Conservation (phyloP, 192 early-diverging fungal species). For the Glomus cerebriforme region DNA sequence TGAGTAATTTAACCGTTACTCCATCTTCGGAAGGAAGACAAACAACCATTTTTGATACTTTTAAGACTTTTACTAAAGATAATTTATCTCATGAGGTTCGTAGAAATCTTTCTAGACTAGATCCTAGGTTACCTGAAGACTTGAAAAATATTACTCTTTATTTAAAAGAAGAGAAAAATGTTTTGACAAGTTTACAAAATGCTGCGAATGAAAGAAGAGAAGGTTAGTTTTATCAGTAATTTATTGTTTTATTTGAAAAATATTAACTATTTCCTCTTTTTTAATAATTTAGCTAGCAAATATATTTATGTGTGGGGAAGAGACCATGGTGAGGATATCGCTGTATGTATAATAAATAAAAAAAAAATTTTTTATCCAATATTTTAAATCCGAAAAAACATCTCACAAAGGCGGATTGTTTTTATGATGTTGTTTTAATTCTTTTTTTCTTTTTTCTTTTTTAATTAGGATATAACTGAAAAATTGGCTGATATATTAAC, state of each 20-base stretch:
- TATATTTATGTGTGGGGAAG: constrained; percentile 28
- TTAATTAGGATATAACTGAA: constrained; percentile 32
- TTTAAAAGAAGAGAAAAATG: constrained; percentile 28
- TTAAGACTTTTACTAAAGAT: constrained; percentile 21
- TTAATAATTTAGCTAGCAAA: constrained; percentile 7
- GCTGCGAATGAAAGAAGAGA: constrained; percentile 24
- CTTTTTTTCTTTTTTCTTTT: background rate
- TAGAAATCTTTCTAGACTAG: constrained; percentile 21
- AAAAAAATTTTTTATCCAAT: background rate
- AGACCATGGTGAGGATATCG: constrained; percentile 10
- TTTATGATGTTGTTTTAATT: background rate
- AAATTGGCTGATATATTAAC: constrained; percentile 12
- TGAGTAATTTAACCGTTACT: background rate
- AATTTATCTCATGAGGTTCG: constrained; percentile 25
- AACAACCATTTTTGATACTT: background rate
- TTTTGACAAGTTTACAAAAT: constrained; percentile 30
- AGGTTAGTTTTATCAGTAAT: background rate
- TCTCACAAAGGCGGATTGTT: background rate
- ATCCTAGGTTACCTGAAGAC: constrained; percentile 24
- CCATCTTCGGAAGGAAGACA: background rate
- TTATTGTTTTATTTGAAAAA: background rate
- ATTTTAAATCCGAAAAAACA: background rate
- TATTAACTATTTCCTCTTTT: background rate
- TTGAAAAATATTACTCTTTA: constrained; percentile 22
- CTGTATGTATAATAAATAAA: constrained; percentile 3